These are phyloP conservation scores for Xylaria sp. DNA, from an alignment of 2,329 filamentous ascomycete genomes.

Conservation along the genomic window DNA sequence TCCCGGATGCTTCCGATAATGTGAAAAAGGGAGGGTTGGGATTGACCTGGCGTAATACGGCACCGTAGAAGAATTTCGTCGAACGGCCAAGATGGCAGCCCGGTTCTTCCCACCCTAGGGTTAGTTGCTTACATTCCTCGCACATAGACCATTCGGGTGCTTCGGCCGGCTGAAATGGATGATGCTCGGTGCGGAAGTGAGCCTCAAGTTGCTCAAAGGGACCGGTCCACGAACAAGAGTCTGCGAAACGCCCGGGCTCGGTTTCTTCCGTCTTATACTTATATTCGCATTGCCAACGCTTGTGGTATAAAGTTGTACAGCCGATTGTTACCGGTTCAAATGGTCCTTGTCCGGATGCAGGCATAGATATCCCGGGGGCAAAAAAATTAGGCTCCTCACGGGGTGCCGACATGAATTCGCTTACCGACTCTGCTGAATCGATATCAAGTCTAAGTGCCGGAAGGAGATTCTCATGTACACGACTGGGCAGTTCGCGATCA, in stretches of 20 bases:
- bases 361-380: conserved; percentile 12
- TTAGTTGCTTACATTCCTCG: conserved; percentile 25
- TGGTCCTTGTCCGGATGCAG: not conserved
- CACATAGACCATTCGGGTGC: conserved; percentile 34
- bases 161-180: conserved; percentile 29
- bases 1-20: conserved; percentile 37
- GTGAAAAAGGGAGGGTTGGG: conserved; percentile 27
- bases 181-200: conserved; percentile 36
- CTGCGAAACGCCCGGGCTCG: conserved; percentile 26
- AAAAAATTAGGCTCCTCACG: conserved; percentile 29
- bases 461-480: conserved; percentile 25
- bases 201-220: conserved; percentile 29
- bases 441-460: conserved; percentile 33
- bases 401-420: conserved; percentile 28
- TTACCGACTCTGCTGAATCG: conserved; percentile 29
- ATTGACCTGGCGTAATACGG: conserved; percentile 21
- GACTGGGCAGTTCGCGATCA: conserved; percentile 14
- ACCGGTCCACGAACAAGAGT: conserved; percentile 38
- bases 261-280: conserved; percentile 20
- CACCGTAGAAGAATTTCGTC: conserved; percentile 37
- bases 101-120: conserved; percentile 19
- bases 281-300: conserved; percentile 40
- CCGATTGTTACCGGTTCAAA: conserved; percentile 27
- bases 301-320: conserved; percentile 25
- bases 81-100: conserved; percentile 27